Evolutionary conservation across 2,329 filamentous ascomycete species (phyloP), one percentile per base, ranked within the genome.

Genomic region (Zalaria obscura): DNA sequence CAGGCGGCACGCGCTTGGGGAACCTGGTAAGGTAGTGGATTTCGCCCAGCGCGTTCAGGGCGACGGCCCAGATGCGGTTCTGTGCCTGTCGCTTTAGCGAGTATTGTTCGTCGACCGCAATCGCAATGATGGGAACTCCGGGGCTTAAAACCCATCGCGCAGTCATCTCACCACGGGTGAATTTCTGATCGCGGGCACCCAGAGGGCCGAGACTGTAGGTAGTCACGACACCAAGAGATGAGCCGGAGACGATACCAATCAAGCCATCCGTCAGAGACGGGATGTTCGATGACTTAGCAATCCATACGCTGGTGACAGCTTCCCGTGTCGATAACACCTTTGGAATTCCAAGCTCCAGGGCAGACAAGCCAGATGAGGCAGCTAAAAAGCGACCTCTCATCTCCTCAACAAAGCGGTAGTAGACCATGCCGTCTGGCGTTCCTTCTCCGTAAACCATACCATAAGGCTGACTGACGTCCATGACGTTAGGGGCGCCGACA

Each of bases 41-140:
- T 58, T 98, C 91, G 1, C 91, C 91, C 5, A 98, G 68, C 0
- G 91, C 89, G 57, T 98, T 98, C 40, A 98, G 63, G n/a, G 78
- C 84, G 35, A 89, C 80, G n/a, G 84, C 86, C 86, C 87, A 96
- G 8, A 91, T 74, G 27, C 88, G 78, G 8, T 76, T 74, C 39
- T 78, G 68, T 3, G 73, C 66, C 55, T 80, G 79, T 27, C 88
- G 78, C 50, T 78, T 80, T 26, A 71, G 60, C 38, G 73, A 88
- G 59, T 87, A 91, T 40, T 76, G 76, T 27, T 94, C 87, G 53
- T 98, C 91, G 5, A 94, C 75, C 36, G 76, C 76, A 45, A 98
- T 76, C 1, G 78, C 75, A 41, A 95, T 73, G 46, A 98, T 91
- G 0, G 91, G 91, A 3, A 96, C 87, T 34, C 91, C 91, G 3